Base-by-base conservation (phyloP, 805 yeast species). In the Naumovozyma baii region DNA sequence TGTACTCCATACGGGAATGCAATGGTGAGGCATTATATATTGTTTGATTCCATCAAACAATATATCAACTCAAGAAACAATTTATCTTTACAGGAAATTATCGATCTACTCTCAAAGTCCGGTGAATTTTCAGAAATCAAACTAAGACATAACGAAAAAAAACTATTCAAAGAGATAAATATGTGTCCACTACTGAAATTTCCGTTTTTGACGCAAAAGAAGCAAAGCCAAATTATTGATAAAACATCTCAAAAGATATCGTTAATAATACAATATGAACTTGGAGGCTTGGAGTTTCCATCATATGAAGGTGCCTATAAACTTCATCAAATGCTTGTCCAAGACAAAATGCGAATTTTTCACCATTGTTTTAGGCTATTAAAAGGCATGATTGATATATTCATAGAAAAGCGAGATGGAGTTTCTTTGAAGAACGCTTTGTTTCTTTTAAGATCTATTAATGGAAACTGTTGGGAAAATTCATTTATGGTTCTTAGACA, bases 381-480 rank as follows among this genome's bases (percentile, higher is more conserved):
- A 2, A 64, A 64, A 39, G 70, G 74, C 20, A 57, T 70, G 45
- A 50, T 67, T 22, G 79, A 74, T 31, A 59, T 68, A 14, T 68
- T 64, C 40, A 46, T 61, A 16, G 65, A 56, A 12, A 68, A 61
- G 38, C 54, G 58, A 18, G 78, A 73, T 48, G 66, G 68, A 0
- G 45, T 48, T 1, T 70, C 79, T 0, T 51, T 72, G 33, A 45
- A 56, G 17, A 64, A 59, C 33, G 46, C 70, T 2, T 46, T 74
- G 5, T 56, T 54, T 34, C 42, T 76, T 5, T 46, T 53, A 2
- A 54, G 77, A 39, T 66, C 70, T 31, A 40, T 72, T 1, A 52
- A 50, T 34, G 72, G 73, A 0, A 63, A 59, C 41, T 63, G 75
- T 13, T 74, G 81, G 81, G 78, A 73, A 43, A 68, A 66, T 38